Conservation (phyloP, 441 rosid genomes). For the Mallotus repandus region DNA sequence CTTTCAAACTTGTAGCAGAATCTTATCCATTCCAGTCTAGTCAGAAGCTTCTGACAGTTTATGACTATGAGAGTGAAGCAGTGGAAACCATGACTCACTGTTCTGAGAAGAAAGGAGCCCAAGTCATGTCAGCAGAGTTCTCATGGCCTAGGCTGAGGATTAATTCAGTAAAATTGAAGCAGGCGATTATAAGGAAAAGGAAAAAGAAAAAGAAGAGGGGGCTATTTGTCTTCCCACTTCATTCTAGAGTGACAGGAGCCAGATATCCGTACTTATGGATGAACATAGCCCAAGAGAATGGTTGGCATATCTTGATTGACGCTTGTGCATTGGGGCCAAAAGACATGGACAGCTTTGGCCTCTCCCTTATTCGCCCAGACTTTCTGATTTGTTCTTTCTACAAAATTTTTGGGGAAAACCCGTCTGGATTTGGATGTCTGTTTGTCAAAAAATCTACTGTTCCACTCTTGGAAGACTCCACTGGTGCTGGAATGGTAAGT, state of each 20-base stretch:
- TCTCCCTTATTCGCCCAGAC: slow-evolving; percentile 75
- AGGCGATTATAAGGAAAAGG: slow-evolving; percentile 52
- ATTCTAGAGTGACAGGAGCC: slow-evolving; percentile 83
- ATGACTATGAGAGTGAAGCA: slow-evolving; percentile 87
- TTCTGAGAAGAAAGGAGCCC: slow-evolving; percentile 74
- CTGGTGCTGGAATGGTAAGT: slow-evolving; percentile 63
- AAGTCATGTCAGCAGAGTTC: slow-evolving; percentile 72
- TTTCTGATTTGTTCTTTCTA: slow-evolving; percentile 84
- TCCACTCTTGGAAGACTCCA: slow-evolving; percentile 50
- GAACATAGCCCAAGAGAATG: slow-evolving; percentile 83
- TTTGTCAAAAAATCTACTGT: slow-evolving; percentile 75
- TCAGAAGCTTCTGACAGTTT: slow-evolving; percentile 67
- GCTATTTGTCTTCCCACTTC: slow-evolving; percentile 82
- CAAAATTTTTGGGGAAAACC: slow-evolving; percentile 88
- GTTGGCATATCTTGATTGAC: slow-evolving; percentile 85
- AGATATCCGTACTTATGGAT: slow-evolving; percentile 89
- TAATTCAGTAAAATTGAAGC: slow-evolving; percentile 56
- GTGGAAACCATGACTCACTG: slow-evolving; percentile 57
- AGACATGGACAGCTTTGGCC: slow-evolving; percentile 90
- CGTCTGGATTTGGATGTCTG: slow-evolving; percentile 93
- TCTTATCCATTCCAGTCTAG: slow-evolving; percentile 73
- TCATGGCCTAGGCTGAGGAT: slow-evolving; percentile 86
- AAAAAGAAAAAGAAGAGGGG: slow-evolving; percentile 59
- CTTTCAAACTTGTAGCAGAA: slow-evolving; percentile 82
- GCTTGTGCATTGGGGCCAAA: slow-evolving; percentile 91